Base-by-base conservation (phyloP, 2,329 filamentous ascomycete genomes). In the Colletotrichum liriopes region DNA sequence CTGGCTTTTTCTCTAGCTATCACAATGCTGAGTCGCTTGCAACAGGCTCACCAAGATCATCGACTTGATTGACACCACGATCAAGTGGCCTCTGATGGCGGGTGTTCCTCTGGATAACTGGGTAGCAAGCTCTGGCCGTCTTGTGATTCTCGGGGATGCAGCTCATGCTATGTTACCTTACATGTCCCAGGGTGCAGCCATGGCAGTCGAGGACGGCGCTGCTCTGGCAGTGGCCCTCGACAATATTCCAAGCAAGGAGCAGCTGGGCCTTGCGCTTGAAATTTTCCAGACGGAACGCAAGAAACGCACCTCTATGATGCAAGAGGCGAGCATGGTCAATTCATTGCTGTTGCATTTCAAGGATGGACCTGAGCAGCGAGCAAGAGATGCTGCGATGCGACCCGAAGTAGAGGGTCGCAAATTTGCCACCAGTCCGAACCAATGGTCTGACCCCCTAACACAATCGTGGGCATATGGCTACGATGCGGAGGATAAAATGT, bases 91-190 rank as follows among this genome's bases (percentile, higher is more conserved):
- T 0, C 72, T 82, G 0, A 71, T 79, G 58, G 73, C 73, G 1
- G 79, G 76, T 0, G 67, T 75, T 11, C 71, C 72, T 0, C 73
- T 83, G 55, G 74, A 78, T 3, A 58, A 67, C 2, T 92, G 91
- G 90, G 88, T 84, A 0, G 86, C 92, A 72, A 79, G 85, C 0
- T 87, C 84, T 0, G 89, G 85, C 0, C 81, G 87, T 0, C 89
- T 91, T 74, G 87, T 88, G 0, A 85, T 92, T 75, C 82, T 92
- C 0, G 91, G 91, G 0, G 91, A 93, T 75, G 88, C 90, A 0
- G 89, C 90, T 1, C 90, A 93, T 73, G 90, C 91, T 0, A 92
- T 89, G 0, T 82, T 93, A 0, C 91, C 91, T 0, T 93, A 93
- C 77, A 82, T 91, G 0, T 88, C 89, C 1, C 78, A 72, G 45